Evolutionary conservation across 345 rosid genomes (phyloP).

Genomic region (Lepidium africanum): DNA sequence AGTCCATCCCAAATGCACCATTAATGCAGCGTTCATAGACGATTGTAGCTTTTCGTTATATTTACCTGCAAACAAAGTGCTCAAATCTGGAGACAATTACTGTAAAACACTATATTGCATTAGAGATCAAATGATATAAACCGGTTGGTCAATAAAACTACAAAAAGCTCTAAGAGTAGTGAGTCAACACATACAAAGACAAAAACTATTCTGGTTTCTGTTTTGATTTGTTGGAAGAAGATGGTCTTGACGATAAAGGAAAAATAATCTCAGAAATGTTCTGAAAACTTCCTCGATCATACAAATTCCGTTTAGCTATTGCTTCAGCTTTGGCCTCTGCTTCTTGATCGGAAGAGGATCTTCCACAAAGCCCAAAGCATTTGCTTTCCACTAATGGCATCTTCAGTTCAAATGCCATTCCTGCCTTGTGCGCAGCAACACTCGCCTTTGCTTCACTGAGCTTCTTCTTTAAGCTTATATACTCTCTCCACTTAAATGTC

Average conservation of each 20-base stretch:
- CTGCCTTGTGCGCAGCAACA: slow-evolving; percentile 54
- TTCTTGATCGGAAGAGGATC: slow-evolving; percentile 46
- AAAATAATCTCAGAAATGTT: slow-evolving; percentile 55
- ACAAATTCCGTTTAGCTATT: slow-evolving; percentile 41
- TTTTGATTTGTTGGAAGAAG: slow-evolving; percentile 34
- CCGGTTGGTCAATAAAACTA: neutral
- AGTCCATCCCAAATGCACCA: neutral
- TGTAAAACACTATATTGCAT: neutral
- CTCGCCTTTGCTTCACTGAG: slow-evolving; percentile 66
- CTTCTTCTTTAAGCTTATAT: slow-evolving; percentile 67
- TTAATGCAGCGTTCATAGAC: neutral
- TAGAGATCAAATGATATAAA: neutral
- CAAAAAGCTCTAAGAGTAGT: neutral
- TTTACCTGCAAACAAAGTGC: too few species aligned
- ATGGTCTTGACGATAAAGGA: slow-evolving; percentile 51
- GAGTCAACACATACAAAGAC: neutral
- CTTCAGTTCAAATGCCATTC: slow-evolving; percentile 37
- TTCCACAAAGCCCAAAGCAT: slow-evolving; percentile 49
- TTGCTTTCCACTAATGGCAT: slow-evolving; percentile 35
- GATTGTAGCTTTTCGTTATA: neutral
- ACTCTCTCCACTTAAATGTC: slow-evolving; percentile 95
- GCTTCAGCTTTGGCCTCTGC: slow-evolving; percentile 28
- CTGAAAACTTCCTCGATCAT: slow-evolving; percentile 52
- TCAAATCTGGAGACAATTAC: too few species aligned
- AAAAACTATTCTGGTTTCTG: slow-evolving; percentile 26